Conservation (phyloP, 2,329 filamentous ascomycete species). For the Fusarium sacchari region DNA sequence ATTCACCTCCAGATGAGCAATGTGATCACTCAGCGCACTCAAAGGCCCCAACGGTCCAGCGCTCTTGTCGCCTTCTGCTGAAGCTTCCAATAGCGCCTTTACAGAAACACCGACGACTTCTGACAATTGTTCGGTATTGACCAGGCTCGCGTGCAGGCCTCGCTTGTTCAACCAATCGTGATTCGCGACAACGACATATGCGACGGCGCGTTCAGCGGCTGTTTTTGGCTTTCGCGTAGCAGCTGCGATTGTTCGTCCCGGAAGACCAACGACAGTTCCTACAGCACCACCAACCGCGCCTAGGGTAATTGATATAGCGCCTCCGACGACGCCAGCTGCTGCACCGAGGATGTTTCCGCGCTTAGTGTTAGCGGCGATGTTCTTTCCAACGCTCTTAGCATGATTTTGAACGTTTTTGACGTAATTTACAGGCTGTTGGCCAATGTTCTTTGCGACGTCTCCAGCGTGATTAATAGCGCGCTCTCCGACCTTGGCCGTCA, state of each 20-base stretch:
- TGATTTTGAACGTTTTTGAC: conserved; percentile 51
- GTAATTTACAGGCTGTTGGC: conserved; percentile 49
- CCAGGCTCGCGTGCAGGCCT: conserved; percentile 50
- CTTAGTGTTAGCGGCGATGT: conserved; percentile 50
- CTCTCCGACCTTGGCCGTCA: conserved; percentile 56
- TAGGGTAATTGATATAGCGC: conserved; percentile 53
- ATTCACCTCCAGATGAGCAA: conserved; percentile 46
- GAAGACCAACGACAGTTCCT: conserved; percentile 49
- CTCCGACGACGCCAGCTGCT: conserved; percentile 49
- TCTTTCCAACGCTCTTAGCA: conserved; percentile 50
- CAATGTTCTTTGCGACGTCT: conserved; percentile 52
- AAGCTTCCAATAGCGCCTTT: conserved; percentile 54
- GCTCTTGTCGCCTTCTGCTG: conserved; percentile 34
- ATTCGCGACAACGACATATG: conserved; percentile 56
- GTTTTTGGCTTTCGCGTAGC: conserved; percentile 53
- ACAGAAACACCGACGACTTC: conserved; percentile 45
- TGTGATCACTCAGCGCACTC: conserved; percentile 39
- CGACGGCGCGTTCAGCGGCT: conserved; percentile 53
- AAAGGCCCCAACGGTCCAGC: conserved; percentile 34
- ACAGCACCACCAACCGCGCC: conserved; percentile 50
- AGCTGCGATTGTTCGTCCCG: conserved; percentile 48
- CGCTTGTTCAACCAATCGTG: conserved; percentile 54
- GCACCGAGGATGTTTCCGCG: conserved; percentile 54
- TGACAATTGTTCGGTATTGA: conserved; percentile 48
- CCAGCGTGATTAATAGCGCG: conserved; percentile 56